A percentile compares a stretch with the other conserved stretches of the same genome.
Evolutionary conservation across 2,329 filamentous ascomycete species (phyloP).

Genomic region (Aotearoamyces nothofagi): DNA sequence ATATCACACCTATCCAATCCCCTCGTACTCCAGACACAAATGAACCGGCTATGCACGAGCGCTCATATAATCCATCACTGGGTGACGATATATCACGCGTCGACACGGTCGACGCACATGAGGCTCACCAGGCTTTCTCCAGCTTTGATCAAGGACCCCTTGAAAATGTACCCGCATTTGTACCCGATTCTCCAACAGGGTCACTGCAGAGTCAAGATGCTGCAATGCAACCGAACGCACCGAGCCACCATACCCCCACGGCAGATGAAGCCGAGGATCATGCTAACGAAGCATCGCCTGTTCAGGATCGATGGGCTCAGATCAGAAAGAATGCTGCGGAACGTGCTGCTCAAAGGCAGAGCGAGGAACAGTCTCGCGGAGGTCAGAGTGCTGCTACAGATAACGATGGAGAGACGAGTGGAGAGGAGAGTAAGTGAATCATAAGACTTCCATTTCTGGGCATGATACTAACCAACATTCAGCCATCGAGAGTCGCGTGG

Average conservation of each 20-base stretch:
- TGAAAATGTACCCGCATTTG: conserved; percentile 71
- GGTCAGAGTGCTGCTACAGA: conserved; percentile 41
- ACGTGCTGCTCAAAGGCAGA: conserved; percentile 49
- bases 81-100: conserved; percentile 40
- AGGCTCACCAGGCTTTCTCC: conserved; percentile 44
- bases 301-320: conserved; percentile 81
- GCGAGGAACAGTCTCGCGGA: conserved; percentile 44
- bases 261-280: conserved; percentile 10
- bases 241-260: conserved; percentile 7
- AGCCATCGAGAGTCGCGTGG: conserved; percentile 94
- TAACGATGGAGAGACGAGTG: conserved; percentile 82
- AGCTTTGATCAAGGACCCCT: conserved; percentile 83
- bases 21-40: conserved; percentile 17
- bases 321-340: conserved; percentile 91
- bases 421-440: conserved; percentile 70
- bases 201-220: conserved; percentile 29
- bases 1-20: conserved; percentile 12
- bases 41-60: conserved; percentile 17
- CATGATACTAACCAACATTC: conserved; percentile 15
- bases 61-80: conserved; percentile 28
- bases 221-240: conserved; percentile 11
- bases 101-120: conserved; percentile 39
- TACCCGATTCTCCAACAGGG: conserved; percentile 30
- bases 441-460: neutral
- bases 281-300: conserved; percentile 21